phyloP scores from a whole-genome alignment of 2,329 filamentous ascomycete genomes.

The Aspergillus floridensis region DNA sequence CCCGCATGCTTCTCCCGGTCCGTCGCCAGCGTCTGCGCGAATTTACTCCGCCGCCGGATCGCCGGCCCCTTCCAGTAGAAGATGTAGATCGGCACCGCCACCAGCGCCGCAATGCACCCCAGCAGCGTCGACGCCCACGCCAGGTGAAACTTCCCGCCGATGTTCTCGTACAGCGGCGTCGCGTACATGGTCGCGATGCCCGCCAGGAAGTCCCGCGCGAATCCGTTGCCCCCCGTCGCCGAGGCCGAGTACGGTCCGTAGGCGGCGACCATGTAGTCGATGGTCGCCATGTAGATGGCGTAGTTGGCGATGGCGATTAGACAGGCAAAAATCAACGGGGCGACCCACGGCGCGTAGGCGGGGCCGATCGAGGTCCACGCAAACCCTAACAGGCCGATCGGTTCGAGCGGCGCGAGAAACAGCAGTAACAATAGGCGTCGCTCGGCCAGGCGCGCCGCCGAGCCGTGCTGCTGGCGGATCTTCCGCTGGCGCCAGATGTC shows the following conservation, averaged over 20 bases:
- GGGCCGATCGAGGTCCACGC: conserved; percentile 60
- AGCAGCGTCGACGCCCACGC: conserved; percentile 64
- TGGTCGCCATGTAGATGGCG: conserved; percentile 63
- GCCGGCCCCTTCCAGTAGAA: conserved; percentile 64
- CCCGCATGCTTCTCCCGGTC: conserved; percentile 15
- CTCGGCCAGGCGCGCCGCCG: conserved; percentile 62
- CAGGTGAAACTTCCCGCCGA: conserved; percentile 55
- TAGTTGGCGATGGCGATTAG: conserved; percentile 64
- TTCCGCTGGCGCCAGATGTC: conserved; percentile 53
- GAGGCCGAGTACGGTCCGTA: conserved; percentile 66
- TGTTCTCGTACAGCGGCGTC: conserved; percentile 53
- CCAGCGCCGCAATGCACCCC: conserved; percentile 58
- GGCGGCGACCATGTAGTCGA: conserved; percentile 67
- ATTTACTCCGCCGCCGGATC: conserved; percentile 54
- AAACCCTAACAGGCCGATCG: conserved; percentile 62
- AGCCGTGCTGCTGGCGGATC: conserved; percentile 46
- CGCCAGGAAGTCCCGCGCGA: conserved; percentile 63
- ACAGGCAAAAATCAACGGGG: conserved; percentile 57
- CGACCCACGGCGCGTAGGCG: conserved; percentile 57
- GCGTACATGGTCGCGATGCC: conserved; percentile 62
- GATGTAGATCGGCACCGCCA: conserved; percentile 64
- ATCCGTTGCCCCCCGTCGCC: conserved; percentile 66
- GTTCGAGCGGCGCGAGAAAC: conserved; percentile 58
- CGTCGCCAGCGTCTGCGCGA: conserved; percentile 42
- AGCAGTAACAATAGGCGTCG: conserved; percentile 60